Evolutionary conservation across 2,329 filamentous ascomycete species (phyloP).

Genomic region (Metarhizium robertsii): DNA sequence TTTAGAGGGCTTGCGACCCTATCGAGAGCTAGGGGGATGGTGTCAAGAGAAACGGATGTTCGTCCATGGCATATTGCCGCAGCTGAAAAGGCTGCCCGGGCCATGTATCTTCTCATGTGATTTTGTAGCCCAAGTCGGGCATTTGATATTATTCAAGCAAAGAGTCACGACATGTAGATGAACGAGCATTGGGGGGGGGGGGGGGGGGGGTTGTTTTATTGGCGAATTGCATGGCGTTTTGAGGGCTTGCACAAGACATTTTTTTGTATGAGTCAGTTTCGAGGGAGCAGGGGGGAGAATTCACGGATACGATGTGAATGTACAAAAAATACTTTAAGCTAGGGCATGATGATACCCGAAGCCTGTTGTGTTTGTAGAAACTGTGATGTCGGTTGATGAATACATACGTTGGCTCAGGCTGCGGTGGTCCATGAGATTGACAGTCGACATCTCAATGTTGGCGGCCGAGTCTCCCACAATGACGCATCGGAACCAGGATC

Average conservation of each 20-base stretch:
- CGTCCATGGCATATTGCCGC: conserved; percentile 71
- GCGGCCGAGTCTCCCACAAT: no score
- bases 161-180: not conserved
- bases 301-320: not conserved
- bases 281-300: not conserved
- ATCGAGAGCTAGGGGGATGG: conserved; percentile 55
- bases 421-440: no score
- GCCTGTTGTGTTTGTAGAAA: no score
- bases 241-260: not conserved
- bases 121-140: conserved; percentile 10
- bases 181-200: conserved; percentile 1
- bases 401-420: no score
- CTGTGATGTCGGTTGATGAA: no score
- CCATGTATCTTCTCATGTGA: conserved; percentile 56
- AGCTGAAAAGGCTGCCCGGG: conserved; percentile 58
- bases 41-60: conserved; percentile 49
- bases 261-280: not conserved
- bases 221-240: not conserved
- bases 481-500: no score
- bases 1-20: conserved; percentile 62
- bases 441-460: no score
- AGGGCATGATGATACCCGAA: no score
- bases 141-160: conserved; percentile 6
- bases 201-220: conserved; percentile 2
- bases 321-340: not conserved